These are phyloP conservation scores for Syncephalis fuscata DNA, from an alignment of 371 early-diverging fungal genomes.

Conservation along the genomic window DNA sequence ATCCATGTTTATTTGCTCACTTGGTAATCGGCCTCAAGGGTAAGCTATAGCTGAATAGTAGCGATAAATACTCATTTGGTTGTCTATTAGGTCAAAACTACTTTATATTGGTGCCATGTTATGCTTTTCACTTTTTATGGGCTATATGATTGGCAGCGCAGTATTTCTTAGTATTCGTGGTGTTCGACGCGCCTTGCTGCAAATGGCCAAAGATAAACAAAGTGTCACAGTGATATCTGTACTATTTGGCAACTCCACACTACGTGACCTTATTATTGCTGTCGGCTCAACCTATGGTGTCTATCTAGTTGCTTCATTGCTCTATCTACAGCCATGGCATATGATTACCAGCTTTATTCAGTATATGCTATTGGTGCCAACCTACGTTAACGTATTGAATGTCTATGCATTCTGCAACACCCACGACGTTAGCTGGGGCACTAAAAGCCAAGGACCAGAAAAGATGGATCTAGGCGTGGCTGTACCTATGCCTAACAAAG, in stretches of 20 bases:
- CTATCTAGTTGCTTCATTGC: constrained; percentile 34
- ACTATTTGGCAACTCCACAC: constrained; percentile 13
- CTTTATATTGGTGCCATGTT: constrained; percentile 38
- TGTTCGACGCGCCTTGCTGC: background rate
- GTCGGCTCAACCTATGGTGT: constrained; percentile 42
- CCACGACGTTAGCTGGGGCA: constrained; percentile 77
- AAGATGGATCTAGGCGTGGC: constrained; percentile 24
- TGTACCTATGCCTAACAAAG: constrained; percentile 20
- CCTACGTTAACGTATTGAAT: constrained; percentile 39
- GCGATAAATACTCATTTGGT: too few species aligned
- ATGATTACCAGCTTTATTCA: constrained; percentile 45
- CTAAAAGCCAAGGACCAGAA: constrained; percentile 46
- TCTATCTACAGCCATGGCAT: constrained; percentile 46
- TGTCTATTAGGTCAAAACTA: constrained; percentile 14
- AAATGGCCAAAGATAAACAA: too few species aligned
- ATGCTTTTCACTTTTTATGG: constrained; percentile 39
- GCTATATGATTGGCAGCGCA: constrained; percentile 20
- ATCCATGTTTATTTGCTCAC: constrained; percentile 39
- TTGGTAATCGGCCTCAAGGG: constrained; percentile 75
- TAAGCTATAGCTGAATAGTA: constrained; percentile 2
- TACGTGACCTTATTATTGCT: constrained; percentile 35
- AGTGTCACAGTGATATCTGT: constrained; percentile 9
- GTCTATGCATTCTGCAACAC: constrained; percentile 55
- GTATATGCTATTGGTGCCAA: constrained; percentile 38
- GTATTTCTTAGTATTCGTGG: constrained; percentile 12